Evolutionary conservation across 75 land plant genomes (phyloP), one percentile per base, ranked within the genome.

Genomic region (Azolla pinnata): DNA sequence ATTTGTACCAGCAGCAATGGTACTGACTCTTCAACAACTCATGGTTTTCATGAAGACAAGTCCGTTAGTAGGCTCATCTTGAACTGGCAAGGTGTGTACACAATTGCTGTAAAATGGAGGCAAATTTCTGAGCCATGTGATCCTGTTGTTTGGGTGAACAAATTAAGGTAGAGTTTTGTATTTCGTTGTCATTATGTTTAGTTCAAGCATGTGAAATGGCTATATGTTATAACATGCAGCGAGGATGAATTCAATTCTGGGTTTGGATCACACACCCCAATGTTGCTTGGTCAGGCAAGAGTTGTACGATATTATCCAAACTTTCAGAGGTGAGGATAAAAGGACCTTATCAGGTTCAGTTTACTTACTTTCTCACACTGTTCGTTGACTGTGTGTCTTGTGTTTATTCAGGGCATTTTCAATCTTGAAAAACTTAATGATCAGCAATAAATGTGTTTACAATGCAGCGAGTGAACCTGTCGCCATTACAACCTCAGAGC

Each of bases 71-170:
- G 71, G 35, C 65, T 52, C 56, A 53, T 60, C 9, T 51, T 86
- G 49, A 61, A 70, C 58, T 91, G 97, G 97, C 78, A 81, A 29
- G 88, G 82, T 57, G 79, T 91, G 38, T 91, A 82, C 61, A 59
- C 79, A 21, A 33, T 91, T 32, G 97, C 92, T 69, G 97, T 91
- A 18, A 84, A 74, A 59, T 91, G 97, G 97, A 77, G 97, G 49
- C 97, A 91, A 62, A 75, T 84, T 1, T 87, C 97, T 67, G 97
- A 91, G 62, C 97, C 97, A 48, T 91, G 97, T 70, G 97, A 91
- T 63, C 81, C 93, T 5, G 92, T 91, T 62, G 92, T 91, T 29
- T 91, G 97, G 97, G 66, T 87, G 32, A 85, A 91, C 79, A 91
- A 73, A 45, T 53, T 91, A 50, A 80, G 97, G 97, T 87, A 78